These are phyloP conservation scores for Sedum album DNA, from an alignment of 164 flowering plant species.

Conservation along the genomic window DNA sequence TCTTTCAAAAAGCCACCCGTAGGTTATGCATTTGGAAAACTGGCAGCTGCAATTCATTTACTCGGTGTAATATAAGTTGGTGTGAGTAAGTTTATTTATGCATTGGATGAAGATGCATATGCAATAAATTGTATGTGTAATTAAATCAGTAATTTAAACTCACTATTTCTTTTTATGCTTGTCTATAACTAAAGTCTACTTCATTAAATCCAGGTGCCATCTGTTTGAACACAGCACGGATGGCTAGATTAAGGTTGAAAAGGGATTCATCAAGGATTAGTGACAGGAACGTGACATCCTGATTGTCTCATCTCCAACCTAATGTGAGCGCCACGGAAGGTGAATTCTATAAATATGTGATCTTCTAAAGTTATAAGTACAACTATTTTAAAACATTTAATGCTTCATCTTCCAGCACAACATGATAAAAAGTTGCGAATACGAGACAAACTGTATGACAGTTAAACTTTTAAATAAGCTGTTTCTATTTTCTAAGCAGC, in stretches of 20 bases:
- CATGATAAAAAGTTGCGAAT: not conserved
- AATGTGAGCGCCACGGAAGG: too few species aligned
- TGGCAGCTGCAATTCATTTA: not conserved
- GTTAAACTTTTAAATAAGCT: too few species aligned
- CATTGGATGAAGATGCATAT: too few species aligned
- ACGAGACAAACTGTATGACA: too few species aligned
- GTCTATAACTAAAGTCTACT: too few species aligned
- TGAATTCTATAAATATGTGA: not conserved
- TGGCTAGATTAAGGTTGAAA: not conserved
- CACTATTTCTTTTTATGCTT: not conserved
- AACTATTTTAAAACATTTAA: not conserved
- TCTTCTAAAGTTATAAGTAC: not conserved
- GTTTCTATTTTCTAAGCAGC: too few species aligned
- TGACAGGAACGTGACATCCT: not conserved
- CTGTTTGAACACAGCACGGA: not conserved
- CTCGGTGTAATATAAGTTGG: too few species aligned
- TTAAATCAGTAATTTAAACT: not conserved
- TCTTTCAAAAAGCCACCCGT: not conserved
- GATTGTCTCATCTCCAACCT: not conserved
- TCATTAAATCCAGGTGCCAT: too few species aligned
- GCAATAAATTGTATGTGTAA: too few species aligned
- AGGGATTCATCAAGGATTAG: not conserved
- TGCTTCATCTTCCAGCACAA: not conserved
- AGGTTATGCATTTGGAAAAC: not conserved
- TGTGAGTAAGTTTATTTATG: not conserved